phyloP scores from a whole-genome alignment of 2,329 filamentous ascomycete species.

The Cucurbitaria berberidis region DNA sequence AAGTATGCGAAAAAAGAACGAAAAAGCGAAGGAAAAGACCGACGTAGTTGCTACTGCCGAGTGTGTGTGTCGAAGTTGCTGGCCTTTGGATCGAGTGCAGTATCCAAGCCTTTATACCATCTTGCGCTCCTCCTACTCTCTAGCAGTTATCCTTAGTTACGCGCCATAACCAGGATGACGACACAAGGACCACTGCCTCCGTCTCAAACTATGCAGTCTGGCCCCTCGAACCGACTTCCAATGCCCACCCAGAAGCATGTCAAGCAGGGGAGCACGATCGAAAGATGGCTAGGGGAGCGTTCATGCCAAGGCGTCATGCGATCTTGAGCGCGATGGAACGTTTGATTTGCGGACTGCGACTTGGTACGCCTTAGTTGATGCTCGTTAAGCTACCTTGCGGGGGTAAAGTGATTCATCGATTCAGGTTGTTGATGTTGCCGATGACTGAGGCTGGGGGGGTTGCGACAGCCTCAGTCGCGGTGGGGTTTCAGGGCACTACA shows the following conservation, averaged over 20 bases:
- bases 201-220: slow-evolving; percentile 37
- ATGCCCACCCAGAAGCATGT: slow-evolving; percentile 12
- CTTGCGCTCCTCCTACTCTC: slow-evolving; percentile 10
- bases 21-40: slow-evolving; percentile 26
- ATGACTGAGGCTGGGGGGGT: slow-evolving; percentile 29
- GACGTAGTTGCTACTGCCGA: slow-evolving; percentile 29
- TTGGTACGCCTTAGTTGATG: slow-evolving; percentile 32
- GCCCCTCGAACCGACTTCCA: slow-evolving; percentile 14
- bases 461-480: slow-evolving; percentile 39
- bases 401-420: slow-evolving; percentile 9
- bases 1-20: slow-evolving; percentile 23
- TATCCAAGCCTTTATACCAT: slow-evolving; percentile 35
- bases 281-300: slow-evolving; percentile 32
- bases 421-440: slow-evolving; percentile 19
- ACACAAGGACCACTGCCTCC: slow-evolving; percentile 19
- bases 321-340: slow-evolving; percentile 37
- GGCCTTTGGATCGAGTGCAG: slow-evolving; percentile 17
- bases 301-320: slow-evolving; percentile 39
- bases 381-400: slow-evolving; percentile 25
- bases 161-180: slow-evolving; percentile 25
- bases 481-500: slow-evolving; percentile 40
- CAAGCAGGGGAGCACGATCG: slow-evolving; percentile 6
- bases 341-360: slow-evolving; percentile 45
- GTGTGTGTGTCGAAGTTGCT: slow-evolving; percentile 38
- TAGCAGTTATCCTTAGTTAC: slow-evolving; percentile 5